Percentiles rank a stretch among this genome's conserved stretches.
These are phyloP conservation scores for Astraeus odoratus DNA, from an alignment of 768 basidiomycete species.

Conservation along the genomic window DNA sequence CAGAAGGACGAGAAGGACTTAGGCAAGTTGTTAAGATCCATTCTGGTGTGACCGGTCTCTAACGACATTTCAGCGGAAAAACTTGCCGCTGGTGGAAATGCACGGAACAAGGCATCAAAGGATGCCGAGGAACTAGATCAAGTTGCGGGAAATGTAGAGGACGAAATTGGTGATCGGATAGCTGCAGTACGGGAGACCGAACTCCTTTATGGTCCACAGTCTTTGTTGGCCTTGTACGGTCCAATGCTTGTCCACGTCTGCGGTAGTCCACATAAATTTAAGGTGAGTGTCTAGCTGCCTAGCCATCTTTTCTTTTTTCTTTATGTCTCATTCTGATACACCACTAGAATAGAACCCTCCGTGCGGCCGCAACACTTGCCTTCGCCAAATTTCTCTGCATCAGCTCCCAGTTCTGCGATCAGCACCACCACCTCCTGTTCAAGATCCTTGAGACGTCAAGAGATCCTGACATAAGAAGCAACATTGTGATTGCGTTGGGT, in stretches of 20 bases:
- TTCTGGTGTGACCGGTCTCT: neutral
- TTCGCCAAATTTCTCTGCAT: conserved; percentile 97
- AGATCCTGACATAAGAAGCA: conserved; percentile 86
- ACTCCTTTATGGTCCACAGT: conserved; percentile 75
- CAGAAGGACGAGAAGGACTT: conserved; percentile 86
- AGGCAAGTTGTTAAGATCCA: conserved; percentile 38
- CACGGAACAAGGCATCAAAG: conserved; percentile 39
- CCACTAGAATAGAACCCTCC: conserved; percentile 72
- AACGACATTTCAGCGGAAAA: conserved; percentile 47
- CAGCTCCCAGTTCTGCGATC: conserved; percentile 89
- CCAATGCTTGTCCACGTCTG: conserved; percentile 89
- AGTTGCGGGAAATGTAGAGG: conserved; percentile 95
- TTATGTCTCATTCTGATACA: conserved; percentile 6
- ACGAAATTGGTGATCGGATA: conserved; percentile 94
- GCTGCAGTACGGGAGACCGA: conserved; percentile 80
- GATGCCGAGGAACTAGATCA: conserved; percentile 89
- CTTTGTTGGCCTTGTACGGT: conserved; percentile 78
- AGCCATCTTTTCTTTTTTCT: too few relatives aligned
- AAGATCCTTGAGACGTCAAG: conserved; percentile 88
- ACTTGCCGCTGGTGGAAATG: conserved; percentile 33
- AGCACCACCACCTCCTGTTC: conserved; percentile 83
- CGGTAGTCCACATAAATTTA: conserved; percentile 85
- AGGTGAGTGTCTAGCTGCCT: too few relatives aligned
- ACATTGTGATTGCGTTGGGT: conserved; percentile 95
- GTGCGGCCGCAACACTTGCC: conserved; percentile 80